Evolutionary conservation across 2,329 filamentous ascomycete genomes (phyloP), one percentile per base, ranked within the genome.

Genomic region (Fusarium virguliforme): DNA sequence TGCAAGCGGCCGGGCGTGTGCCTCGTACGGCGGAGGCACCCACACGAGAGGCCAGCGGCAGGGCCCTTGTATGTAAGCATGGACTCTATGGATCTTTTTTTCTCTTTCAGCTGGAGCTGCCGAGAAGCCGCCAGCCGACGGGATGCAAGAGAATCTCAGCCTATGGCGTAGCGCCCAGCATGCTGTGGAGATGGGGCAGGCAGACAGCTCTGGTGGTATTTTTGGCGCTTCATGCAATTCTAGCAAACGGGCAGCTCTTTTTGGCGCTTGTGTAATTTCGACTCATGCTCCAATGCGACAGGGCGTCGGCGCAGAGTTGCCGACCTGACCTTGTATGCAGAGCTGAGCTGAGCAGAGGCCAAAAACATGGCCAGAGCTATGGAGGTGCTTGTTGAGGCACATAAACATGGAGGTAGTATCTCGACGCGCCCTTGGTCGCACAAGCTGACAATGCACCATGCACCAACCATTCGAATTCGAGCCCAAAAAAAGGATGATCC

Each of bases 401-500:
- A 43, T 24, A 46, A 46, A 26, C 41, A 46, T 22, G 41, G 46
- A 50, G 46, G n/a, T 50, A 18, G 18, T 26, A 50, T 50, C 46
- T 50, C 46, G 46, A 48, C 43, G 26, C 43, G 43, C 43, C 26
- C 22, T 24, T 32, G 15, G 46, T 50, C 28, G 46, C 46, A 30
- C 51, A 67, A 55, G 65, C 59, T 61, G 59, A 40, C 54, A 43
- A 38, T 50, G 46, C 46, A n/a, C 48, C 40, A 43, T 26, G 26
- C 38, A 35, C 30, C 34, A 43, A 48, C n/a, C 38, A 24, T 35
- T 58, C 18, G 41, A 60, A 37, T n/a, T 35, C 22, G 32, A 62
- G 43, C 38, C 37, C 48, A 48, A 71, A 71, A 71, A 71, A 70
- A 70, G 50, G 65, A 71, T 71, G 64, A 58, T 48, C 30, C 12